Evolutionary conservation across 2,329 filamentous ascomycete species (phyloP).

Genomic region (Hypoxylon sp.): DNA sequence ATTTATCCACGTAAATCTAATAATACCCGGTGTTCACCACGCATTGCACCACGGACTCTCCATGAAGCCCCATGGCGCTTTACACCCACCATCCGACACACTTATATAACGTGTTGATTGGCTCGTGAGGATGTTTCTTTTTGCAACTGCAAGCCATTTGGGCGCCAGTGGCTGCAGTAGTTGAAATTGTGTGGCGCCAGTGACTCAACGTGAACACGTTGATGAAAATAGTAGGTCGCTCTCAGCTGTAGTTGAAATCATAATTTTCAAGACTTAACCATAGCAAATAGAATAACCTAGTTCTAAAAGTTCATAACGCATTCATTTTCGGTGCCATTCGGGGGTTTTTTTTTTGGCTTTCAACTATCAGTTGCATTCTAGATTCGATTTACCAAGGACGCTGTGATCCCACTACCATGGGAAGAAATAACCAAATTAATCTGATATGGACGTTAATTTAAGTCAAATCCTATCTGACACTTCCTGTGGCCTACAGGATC

Average conservation of each 20-base stretch:
- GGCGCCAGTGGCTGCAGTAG: background rate
- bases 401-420: background rate
- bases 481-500: background rate
- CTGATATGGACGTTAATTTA: background rate
- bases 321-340: background rate
- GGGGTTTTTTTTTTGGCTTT: background rate
- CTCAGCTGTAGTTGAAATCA: too few species aligned
- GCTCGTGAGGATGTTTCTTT: background rate
- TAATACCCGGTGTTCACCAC: constrained; percentile 28
- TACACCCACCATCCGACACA: background rate
- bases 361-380: background rate
- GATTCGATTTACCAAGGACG: constrained; percentile 6
- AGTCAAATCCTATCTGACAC: background rate
- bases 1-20: constrained; percentile 27
- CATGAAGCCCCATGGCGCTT: background rate
- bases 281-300: background rate
- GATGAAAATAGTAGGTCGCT: too few species aligned
- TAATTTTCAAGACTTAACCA: background rate
- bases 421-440: background rate
- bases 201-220: too few species aligned
- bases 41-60: background rate
- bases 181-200: background rate
- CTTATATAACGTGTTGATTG: background rate
- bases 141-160: background rate
- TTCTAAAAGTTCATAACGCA: constrained; percentile 1